A percentile compares a stretch with the other conserved stretches of the same genome.
phyloP scores from a whole-genome alignment of 2,329 filamentous ascomycete species.

The Trichoderma sp. region DNA sequence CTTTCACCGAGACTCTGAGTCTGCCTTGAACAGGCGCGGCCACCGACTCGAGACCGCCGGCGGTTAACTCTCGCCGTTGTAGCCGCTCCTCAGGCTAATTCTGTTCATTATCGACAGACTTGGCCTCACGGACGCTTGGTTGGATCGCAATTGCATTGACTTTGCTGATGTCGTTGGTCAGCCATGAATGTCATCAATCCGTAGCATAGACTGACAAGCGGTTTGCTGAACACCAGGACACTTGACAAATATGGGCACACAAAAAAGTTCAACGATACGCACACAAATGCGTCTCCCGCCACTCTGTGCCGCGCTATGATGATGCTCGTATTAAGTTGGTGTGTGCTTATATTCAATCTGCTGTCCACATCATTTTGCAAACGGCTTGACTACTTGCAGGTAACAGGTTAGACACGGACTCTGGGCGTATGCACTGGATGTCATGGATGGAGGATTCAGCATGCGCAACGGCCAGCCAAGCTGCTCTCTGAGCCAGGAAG shows the following conservation, averaged over 20 bases:
- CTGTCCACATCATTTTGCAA: no score
- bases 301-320: no score
- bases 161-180: not conserved
- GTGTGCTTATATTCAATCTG: no score
- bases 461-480: not conserved
- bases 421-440: no score
- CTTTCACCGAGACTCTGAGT: not conserved
- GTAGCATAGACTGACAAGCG: not conserved
- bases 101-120: not conserved
- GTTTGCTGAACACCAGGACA: no score
- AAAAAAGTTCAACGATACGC: no score
- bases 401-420: not conserved
- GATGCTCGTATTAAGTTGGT: no score
- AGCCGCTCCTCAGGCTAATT: not conserved
- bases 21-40: constrained; percentile 5
- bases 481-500: no score
- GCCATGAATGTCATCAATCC: not conserved
- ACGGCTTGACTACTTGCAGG: no score
- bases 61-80: not conserved
- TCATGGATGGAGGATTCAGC: no score
- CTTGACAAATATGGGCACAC: no score
- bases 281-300: no score
- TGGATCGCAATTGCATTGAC: not conserved
- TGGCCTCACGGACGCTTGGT: not conserved
- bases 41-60: not conserved